Percentiles rank a stretch among this genome's conserved stretches.
Evolutionary conservation across 1,139 yeast genomes (phyloP).

Genomic region (Entelexis paramagnoliae): DNA sequence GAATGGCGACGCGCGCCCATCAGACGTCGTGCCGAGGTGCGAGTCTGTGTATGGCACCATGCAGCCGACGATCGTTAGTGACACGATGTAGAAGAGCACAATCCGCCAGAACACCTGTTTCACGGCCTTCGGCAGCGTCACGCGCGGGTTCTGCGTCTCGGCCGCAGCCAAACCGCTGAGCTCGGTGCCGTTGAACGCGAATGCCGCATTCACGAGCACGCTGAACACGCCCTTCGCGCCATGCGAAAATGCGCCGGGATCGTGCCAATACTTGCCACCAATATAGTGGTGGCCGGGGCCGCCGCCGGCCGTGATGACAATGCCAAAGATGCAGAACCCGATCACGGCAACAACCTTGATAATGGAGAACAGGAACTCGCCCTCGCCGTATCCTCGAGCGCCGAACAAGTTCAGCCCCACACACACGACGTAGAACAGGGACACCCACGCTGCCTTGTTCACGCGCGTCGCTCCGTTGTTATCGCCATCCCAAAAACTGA

Average conservation of each 20-base stretch:
- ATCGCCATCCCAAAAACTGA: constrained; percentile 52
- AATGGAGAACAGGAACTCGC: constrained; percentile 51
- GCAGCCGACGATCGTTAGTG: constrained; percentile 50
- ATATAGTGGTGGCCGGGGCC: constrained; percentile 33
- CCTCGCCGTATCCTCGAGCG: constrained; percentile 65
- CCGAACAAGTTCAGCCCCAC: constrained; percentile 56
- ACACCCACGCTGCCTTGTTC: constrained; percentile 58
- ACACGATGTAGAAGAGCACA: constrained; percentile 51
- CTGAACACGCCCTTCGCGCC: constrained; percentile 75
- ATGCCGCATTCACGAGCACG: constrained; percentile 77
- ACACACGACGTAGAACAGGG: constrained; percentile 51
- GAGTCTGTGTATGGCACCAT: constrained; percentile 54
- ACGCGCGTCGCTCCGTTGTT: constrained; percentile 33
- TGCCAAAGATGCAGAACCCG: constrained; percentile 56
- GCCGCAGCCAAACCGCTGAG: constrained; percentile 70
- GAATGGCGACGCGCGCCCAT: constrained; percentile 60
- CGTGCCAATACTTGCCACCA: constrained; percentile 54
- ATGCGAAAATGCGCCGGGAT: constrained; percentile 54
- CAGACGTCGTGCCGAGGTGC: constrained; percentile 39
- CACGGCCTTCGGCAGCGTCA: constrained; percentile 60
- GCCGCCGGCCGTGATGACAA: constrained; percentile 55
- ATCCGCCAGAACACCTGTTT: constrained; percentile 65
- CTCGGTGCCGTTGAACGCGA: constrained; percentile 69
- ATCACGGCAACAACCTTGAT: constrained; percentile 52
- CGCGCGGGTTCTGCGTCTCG: constrained; percentile 56